Conservation (phyloP, 257 asterid genomes). For the Solanum phureja region DNA sequence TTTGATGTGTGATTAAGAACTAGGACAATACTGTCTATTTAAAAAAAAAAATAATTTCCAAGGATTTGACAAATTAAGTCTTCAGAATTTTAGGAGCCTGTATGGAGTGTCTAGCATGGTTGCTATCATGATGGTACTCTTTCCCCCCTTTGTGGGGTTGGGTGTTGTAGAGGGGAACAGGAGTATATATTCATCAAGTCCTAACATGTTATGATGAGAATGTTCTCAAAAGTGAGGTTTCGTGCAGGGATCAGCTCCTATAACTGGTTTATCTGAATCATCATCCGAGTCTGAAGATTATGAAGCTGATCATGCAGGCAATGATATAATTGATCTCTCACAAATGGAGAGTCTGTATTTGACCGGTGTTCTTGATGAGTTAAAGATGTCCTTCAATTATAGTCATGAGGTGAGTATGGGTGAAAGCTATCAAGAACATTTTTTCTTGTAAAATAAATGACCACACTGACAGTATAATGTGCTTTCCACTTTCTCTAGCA, state of each 20-base stretch:
- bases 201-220: background rate
- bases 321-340: slow-evolving; percentile 37
- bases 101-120: background rate
- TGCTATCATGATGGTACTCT: background rate
- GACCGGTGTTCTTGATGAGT: slow-evolving; percentile 82
- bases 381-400: slow-evolving; percentile 75
- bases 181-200: background rate
- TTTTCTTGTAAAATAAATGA: background rate
- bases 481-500: slow-evolving; percentile 22
- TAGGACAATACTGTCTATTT: background rate
- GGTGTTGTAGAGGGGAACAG: background rate
- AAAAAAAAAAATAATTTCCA: background rate
- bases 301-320: slow-evolving; percentile 28
- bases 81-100: background rate
- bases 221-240: background rate
- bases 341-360: slow-evolving; percentile 48
- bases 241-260: slow-evolving; percentile 63
- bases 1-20: background rate
- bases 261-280: slow-evolving; percentile 57
- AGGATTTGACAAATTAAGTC: background rate
- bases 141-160: background rate
- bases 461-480: background rate
- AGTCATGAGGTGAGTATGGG: slow-evolving; percentile 47
- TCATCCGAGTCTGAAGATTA: slow-evolving; percentile 74
- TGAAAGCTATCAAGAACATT: background rate